phyloP scores from a whole-genome alignment of 495 filamentous ascomycete species.

The Aspergillus bridgeri region DNA sequence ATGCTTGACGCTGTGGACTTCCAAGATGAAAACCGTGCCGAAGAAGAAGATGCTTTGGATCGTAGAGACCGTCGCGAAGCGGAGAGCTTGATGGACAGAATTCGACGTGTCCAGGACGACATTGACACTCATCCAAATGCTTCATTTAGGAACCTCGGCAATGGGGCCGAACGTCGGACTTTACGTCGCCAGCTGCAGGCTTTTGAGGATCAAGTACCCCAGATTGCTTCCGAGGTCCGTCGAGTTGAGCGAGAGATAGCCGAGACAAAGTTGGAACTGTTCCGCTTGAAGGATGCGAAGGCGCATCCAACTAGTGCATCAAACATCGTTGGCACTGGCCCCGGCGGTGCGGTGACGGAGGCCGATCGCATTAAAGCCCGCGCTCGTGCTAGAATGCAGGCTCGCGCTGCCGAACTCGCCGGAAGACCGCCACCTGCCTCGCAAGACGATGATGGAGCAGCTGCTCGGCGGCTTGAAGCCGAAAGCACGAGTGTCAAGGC shows the following conservation, averaged over 20 bases:
- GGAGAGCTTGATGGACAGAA: constrained; percentile 89
- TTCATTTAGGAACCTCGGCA: constrained; percentile 67
- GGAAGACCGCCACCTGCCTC: constrained; percentile 65
- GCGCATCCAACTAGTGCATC: constrained; percentile 78
- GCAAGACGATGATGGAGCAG: constrained; percentile 69
- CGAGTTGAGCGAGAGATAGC: constrained; percentile 89
- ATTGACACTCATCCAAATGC: constrained; percentile 90
- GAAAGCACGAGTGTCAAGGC: constrained; percentile 76
- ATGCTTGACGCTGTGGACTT: constrained; percentile 98
- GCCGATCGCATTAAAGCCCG: constrained; percentile 91
- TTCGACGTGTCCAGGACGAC: constrained; percentile 93
- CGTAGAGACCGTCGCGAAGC: constrained; percentile 87
- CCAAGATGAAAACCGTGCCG: constrained; percentile 82
- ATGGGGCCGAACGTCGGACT: constrained; percentile 78
- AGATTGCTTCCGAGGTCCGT: constrained; percentile 87
- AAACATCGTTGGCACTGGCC: constrained; percentile 89
- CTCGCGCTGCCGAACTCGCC: constrained; percentile 86
- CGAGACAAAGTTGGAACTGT: constrained; percentile 89
- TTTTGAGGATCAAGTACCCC: constrained; percentile 83
- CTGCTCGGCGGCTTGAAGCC: constrained; percentile 77
- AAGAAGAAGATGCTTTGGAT: constrained; percentile 90
- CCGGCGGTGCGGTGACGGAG: constrained; percentile 88
- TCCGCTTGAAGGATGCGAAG: constrained; percentile 90
- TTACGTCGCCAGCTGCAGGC: constrained; percentile 86
- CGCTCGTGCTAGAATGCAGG: constrained; percentile 97